These are phyloP conservation scores for Aureobasidium sp. DNA, from an alignment of 2,329 filamentous ascomycete genomes.

Conservation along the genomic window DNA sequence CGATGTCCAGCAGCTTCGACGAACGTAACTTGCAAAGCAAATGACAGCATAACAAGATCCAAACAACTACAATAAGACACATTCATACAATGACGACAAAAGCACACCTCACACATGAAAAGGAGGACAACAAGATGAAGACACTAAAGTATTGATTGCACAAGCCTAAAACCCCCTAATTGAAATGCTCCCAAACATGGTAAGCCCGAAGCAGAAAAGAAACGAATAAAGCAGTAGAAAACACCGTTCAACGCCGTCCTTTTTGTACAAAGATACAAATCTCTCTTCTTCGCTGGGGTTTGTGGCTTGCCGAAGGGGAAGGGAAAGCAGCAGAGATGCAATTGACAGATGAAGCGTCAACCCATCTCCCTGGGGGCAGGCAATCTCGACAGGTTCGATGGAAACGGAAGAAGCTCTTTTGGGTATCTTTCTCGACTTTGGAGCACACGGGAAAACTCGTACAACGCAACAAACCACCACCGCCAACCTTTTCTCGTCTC, in stretches of 20 bases:
- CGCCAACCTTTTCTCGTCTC: not conserved
- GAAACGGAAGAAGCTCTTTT: conserved; percentile 6
- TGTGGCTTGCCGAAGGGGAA: not conserved
- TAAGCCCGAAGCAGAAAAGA: not conserved
- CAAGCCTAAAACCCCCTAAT: not conserved
- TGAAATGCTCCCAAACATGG: conserved; percentile 5
- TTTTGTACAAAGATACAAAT: not conserved
- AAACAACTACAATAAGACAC: no score
- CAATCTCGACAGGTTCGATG: not conserved
- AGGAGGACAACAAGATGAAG: not conserved
- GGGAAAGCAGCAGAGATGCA: not conserved
- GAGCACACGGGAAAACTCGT: not conserved
- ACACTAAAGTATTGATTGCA: not conserved
- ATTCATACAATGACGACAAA: no score
- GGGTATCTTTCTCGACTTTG: conserved; percentile 3
- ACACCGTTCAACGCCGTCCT: not conserved
- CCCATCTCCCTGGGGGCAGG: not conserved
- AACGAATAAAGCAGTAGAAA: not conserved
- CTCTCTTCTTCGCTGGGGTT: not conserved
- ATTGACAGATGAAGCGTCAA: not conserved
- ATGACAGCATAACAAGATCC: no score
- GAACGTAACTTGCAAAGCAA: no score
- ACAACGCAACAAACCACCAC: not conserved
- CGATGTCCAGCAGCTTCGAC: no score
- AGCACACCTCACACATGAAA: no score